A percentile compares a stretch with the other conserved stretches of the same genome.
Conservation (phyloP, 2,329 filamentous ascomycete genomes). For the Rasamsonia emersonii region DNA sequence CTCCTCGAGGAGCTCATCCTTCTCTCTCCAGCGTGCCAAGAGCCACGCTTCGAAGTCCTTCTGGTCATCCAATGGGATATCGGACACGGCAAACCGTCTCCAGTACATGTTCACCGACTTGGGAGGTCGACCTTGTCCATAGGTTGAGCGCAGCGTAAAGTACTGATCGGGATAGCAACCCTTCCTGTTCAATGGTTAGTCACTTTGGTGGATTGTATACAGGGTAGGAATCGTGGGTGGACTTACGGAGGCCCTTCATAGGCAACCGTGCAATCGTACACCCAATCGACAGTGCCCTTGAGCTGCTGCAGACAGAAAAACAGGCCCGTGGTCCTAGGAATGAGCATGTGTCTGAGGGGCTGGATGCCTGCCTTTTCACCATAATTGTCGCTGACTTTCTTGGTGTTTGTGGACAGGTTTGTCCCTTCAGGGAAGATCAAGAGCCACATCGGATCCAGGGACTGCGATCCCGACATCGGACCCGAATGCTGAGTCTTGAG, state of each 20-base stretch:
- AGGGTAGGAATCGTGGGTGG: background rate
- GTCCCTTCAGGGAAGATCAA: slow-evolving; percentile 59
- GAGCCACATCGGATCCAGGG: slow-evolving; percentile 57
- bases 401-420: slow-evolving; percentile 49
- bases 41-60: slow-evolving; percentile 79
- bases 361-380: slow-evolving; percentile 49
- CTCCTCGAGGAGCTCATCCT: slow-evolving; percentile 79
- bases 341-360: slow-evolving; percentile 51
- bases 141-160: slow-evolving; percentile 79
- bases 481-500: slow-evolving; percentile 44
- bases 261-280: slow-evolving; percentile 77
- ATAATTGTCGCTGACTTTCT: slow-evolving; percentile 49
- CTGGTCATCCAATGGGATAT: slow-evolving; percentile 70
- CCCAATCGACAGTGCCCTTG: slow-evolving; percentile 51
- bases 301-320: slow-evolving; percentile 55
- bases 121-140: slow-evolving; percentile 78
- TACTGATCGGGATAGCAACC: slow-evolving; percentile 82
- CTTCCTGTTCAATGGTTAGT: slow-evolving; percentile 42
- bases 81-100: slow-evolving; percentile 70
- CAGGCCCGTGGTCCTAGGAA: slow-evolving; percentile 53
- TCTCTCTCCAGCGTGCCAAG: slow-evolving; percentile 79
- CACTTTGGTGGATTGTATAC: background rate
- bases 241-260: slow-evolving; percentile 91
- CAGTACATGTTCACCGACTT: slow-evolving; percentile 97
- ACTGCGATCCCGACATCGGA: slow-evolving; percentile 37